Percentiles rank a stretch among this genome's conserved stretches.
Conservation (phyloP, 306 rosid species). For the Vigna angularis region DNA sequence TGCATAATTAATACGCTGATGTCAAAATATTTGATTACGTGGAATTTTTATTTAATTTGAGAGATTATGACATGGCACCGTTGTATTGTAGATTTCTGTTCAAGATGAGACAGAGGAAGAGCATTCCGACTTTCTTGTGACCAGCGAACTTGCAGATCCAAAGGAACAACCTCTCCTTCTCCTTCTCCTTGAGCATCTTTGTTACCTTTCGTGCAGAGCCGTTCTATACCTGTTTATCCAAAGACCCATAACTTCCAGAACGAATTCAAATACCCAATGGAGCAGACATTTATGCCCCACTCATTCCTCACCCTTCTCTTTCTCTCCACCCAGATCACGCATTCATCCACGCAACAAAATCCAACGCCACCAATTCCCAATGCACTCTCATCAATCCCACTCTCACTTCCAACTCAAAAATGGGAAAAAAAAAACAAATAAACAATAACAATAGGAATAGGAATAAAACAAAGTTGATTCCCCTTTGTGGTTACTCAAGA, state of each 20-base stretch:
- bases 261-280: conserved; percentile 80
- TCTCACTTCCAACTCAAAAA: conserved; percentile 49
- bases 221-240: conserved; percentile 72
- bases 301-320: conserved; percentile 51
- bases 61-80: too few relatives aligned
- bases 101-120: conserved; percentile 81
- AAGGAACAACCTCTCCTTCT: conserved; percentile 73
- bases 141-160: conserved; percentile 86
- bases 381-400: conserved; percentile 38
- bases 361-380: not conserved
- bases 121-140: conserved; percentile 84
- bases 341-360: conserved; percentile 42
- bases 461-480: not conserved
- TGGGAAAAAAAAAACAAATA: not conserved
- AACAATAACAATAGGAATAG: not conserved
- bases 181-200: conserved; percentile 92
- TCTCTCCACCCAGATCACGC: conserved; percentile 19
- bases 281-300: conserved; percentile 66
- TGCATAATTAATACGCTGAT: too few relatives aligned
- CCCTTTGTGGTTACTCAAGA: conserved; percentile 5
- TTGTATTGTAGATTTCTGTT: too few relatives aligned
- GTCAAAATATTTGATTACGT: too few relatives aligned
- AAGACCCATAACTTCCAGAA: conserved; percentile 82
- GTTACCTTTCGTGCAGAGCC: conserved; percentile 64
- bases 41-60: too few relatives aligned